Base-by-base conservation (phyloP, 129 eudicot species). In the Smallanthus sonchifolius region DNA sequence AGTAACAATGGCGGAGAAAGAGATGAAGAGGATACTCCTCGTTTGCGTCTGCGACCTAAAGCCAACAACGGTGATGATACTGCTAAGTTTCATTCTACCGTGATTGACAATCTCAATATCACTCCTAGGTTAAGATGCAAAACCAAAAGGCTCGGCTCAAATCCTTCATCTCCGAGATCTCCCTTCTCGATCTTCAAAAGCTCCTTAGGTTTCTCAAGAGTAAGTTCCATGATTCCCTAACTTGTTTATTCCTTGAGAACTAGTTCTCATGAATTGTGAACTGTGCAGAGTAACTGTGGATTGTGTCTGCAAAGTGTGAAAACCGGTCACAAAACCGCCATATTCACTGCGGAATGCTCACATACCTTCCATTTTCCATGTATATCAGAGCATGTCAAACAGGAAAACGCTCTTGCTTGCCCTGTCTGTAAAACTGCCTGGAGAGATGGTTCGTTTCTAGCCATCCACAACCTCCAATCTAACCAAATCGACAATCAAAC, bases 161-260 rank as follows among this genome's bases (percentile, higher is more conserved):
- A 88, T 60, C 90, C 96, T 30, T 83, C 97, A 5, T 88, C 96
- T 64, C 98, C 98, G 1, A 91, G 98, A 85, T 94, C 99, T 73
- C 97, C 99, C 30, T 94, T 94, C 77, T 85, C 97, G 24, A 83
- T 94, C 77, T 81, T 94, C 80, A 91, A 84, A 82, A 85, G 65
- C 84, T 81, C 90, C 1, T 83, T 94, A 36, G 96, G 97, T 20
- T 83, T 85, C 44, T 79, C 96, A 67, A 87, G 83, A 77, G 97
- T 94, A 84, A 82, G 92, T 68, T 20, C 30, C n/a, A n/a, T n/a
- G n/a, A n/a, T n/a, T n/a, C n/a, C n/a, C n/a, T n/a, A n/a, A n/a
- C n/a, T n/a, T n/a, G n/a, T n/a, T n/a, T n/a, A n/a, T n/a, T n/a
- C n/a, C n/a, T n/a, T n/a, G n/a, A n/a, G n/a, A n/a, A n/a, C n/a